Conservation (phyloP, 2,329 filamentous ascomycete genomes). For the Diplodia mutila region DNA sequence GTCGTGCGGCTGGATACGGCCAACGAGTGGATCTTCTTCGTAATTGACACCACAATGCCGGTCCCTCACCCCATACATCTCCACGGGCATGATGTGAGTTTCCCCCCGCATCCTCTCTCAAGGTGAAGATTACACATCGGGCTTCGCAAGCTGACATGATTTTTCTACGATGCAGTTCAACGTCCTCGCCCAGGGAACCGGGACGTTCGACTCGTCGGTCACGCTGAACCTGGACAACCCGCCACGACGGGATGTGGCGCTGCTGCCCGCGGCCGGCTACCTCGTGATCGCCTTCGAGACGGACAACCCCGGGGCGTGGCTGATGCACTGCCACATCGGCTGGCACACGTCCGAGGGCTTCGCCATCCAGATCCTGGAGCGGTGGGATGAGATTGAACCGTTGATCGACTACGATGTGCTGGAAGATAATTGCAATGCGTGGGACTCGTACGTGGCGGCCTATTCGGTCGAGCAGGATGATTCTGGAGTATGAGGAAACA, state of each 20-base stretch:
- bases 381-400: constrained; percentile 35
- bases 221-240: constrained; percentile 45
- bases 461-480: neutral
- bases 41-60: constrained; percentile 29
- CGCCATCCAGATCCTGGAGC: constrained; percentile 58
- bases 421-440: constrained; percentile 15
- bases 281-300: constrained; percentile 59
- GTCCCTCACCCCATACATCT: constrained; percentile 48
- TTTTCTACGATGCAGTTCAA: constrained; percentile 42
- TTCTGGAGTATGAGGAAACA: neutral
- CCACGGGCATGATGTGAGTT: constrained; percentile 43
- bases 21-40: constrained; percentile 14
- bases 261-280: constrained; percentile 38
- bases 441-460: neutral
- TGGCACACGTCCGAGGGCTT: constrained; percentile 46
- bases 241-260: constrained; percentile 39
- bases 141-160: neutral
- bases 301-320: constrained; percentile 54
- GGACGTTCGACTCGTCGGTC: constrained; percentile 36
- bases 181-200: constrained; percentile 42
- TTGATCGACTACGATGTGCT: constrained; percentile 16
- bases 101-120: neutral
- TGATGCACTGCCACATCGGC: constrained; percentile 25
- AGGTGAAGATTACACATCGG: too few relatives aligned
- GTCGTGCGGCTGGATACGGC: constrained; percentile 43